Evolutionary conservation across 768 basidiomycete species (phyloP).

Genomic region (Xerocomellus chrysenteron): DNA sequence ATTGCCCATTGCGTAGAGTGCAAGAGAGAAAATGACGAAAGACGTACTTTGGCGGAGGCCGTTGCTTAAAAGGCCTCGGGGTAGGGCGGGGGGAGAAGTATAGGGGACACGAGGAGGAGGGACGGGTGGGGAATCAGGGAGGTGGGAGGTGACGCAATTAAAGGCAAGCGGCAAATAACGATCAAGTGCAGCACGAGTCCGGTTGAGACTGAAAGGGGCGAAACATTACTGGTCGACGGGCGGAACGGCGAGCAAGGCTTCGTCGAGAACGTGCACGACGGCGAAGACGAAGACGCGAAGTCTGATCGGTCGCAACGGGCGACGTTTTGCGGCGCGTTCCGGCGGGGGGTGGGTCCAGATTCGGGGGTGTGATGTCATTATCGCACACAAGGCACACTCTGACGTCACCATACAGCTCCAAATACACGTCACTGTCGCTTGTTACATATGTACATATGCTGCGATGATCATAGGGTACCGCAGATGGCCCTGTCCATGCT

Average conservation of each 20-base stretch:
- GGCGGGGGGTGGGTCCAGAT: slow-evolving; percentile 27
- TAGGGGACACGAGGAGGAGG: slow-evolving; percentile 31
- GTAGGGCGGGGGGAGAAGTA: slow-evolving; percentile 29
- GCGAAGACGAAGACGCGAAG: not conserved
- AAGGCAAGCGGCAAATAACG: slow-evolving; percentile 15
- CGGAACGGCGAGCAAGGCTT: slow-evolving; percentile 7
- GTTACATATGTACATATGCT: not conserved
- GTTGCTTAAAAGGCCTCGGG: slow-evolving; percentile 22
- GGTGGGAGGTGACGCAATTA: slow-evolving; percentile 21
- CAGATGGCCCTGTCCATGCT: slow-evolving; percentile 68
- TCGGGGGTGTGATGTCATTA: slow-evolving; percentile 31
- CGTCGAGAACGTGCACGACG: slow-evolving; percentile 25
- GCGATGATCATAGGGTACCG: slow-evolving; percentile 35
- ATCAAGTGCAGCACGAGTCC: slow-evolving; percentile 21
- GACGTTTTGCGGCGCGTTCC: slow-evolving; percentile 28
- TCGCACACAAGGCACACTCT: slow-evolving; percentile 17
- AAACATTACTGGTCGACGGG: slow-evolving; percentile 16
- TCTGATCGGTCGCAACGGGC: slow-evolving; percentile 21
- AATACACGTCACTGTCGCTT: not conserved
- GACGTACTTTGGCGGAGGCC: slow-evolving; percentile 25
- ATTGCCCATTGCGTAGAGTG: slow-evolving; percentile 28
- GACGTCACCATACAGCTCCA: slow-evolving; percentile 24
- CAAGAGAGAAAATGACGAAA: not conserved
- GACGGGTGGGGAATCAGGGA: slow-evolving; percentile 20
- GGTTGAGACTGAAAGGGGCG: not conserved